A percentile compares a stretch with the other conserved stretches of the same genome.
These are phyloP conservation scores for Psilocybe tampanensis DNA, from an alignment of 768 basidiomycete genomes.

Conservation along the genomic window DNA sequence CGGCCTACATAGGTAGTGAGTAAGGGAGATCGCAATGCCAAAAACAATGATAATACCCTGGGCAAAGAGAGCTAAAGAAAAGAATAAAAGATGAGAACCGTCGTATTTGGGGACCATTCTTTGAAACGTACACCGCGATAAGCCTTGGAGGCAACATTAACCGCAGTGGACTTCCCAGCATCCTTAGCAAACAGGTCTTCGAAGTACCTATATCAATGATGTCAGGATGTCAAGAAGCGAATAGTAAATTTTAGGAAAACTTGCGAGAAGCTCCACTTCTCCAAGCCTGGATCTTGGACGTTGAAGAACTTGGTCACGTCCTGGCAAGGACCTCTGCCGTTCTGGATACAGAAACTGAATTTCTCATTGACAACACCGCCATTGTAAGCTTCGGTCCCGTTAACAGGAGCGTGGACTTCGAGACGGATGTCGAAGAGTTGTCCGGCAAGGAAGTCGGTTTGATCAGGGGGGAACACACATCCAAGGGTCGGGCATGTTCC, in stretches of 20 bases:
- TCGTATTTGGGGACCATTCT: background rate
- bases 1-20: constrained; percentile 28
- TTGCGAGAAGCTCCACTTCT: constrained; percentile 45
- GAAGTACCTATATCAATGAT: constrained; percentile 32
- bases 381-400: constrained; percentile 38
- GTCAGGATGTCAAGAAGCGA: background rate
- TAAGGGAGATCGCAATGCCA: background rate
- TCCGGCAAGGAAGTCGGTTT: constrained; percentile 43
- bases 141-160: constrained; percentile 45
- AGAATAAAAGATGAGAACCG: background rate
- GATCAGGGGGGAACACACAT: constrained; percentile 46
- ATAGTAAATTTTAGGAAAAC: constrained; percentile 12
- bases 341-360: constrained; percentile 42
- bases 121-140: constrained; percentile 37
- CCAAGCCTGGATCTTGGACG: constrained; percentile 28
- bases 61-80: constrained; percentile 27
- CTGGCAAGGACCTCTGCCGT: constrained; percentile 31
- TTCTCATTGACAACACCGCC: constrained; percentile 38
- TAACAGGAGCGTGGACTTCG: constrained; percentile 45
- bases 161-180: constrained; percentile 30
- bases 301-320: constrained; percentile 39
- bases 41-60: constrained; percentile 19
- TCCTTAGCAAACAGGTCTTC: constrained; percentile 47
- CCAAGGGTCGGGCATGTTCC: constrained; percentile 43
- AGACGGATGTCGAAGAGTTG: constrained; percentile 46